These are phyloP conservation scores for Juncus inflexus DNA, from an alignment of 176 grass and related monocot species.

Conservation along the genomic window DNA sequence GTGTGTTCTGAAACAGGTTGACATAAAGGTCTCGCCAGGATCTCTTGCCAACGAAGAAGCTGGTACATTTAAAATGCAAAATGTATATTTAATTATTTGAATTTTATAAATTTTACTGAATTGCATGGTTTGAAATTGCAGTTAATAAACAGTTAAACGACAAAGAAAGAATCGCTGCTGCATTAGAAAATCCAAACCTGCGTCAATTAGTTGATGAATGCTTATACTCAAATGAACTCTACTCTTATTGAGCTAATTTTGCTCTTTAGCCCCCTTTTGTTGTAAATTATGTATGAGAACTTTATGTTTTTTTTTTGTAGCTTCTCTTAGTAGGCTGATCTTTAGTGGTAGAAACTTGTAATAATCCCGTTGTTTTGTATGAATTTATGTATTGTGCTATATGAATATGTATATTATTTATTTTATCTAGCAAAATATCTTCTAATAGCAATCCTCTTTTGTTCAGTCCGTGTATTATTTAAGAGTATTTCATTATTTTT, in stretches of 20 bases:
- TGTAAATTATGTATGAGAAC: slow-evolving; percentile 31
- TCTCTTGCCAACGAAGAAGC: slow-evolving; percentile 90
- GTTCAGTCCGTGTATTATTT: too few species aligned
- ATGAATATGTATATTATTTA: too few species aligned
- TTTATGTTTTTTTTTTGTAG: neutral
- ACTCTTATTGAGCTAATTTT: slow-evolving; percentile 33
- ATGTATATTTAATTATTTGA: neutral
- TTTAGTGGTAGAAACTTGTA: too few species aligned
- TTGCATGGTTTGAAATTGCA: slow-evolving; percentile 33
- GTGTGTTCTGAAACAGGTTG: slow-evolving; percentile 41
- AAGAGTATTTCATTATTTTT: too few species aligned
- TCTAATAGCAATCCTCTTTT: too few species aligned
- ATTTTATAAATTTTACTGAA: slow-evolving; percentile 12
- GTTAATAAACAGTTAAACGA: slow-evolving; percentile 98
- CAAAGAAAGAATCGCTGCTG: slow-evolving; percentile 90
- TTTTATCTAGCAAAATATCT: too few species aligned
- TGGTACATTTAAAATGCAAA: slow-evolving; percentile 32
- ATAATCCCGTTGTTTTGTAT: too few species aligned
- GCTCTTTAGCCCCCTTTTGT: slow-evolving; percentile 6
- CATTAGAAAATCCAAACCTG: slow-evolving; percentile 90
- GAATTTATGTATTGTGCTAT: too few species aligned
- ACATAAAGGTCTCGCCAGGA: slow-evolving; percentile 87
- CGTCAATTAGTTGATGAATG: slow-evolving; percentile 93
- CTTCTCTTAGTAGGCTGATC: too few species aligned
- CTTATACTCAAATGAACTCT: slow-evolving; percentile 65